Conservation (phyloP, 2,329 filamentous ascomycete genomes). For the Pyrenophora teres region DNA sequence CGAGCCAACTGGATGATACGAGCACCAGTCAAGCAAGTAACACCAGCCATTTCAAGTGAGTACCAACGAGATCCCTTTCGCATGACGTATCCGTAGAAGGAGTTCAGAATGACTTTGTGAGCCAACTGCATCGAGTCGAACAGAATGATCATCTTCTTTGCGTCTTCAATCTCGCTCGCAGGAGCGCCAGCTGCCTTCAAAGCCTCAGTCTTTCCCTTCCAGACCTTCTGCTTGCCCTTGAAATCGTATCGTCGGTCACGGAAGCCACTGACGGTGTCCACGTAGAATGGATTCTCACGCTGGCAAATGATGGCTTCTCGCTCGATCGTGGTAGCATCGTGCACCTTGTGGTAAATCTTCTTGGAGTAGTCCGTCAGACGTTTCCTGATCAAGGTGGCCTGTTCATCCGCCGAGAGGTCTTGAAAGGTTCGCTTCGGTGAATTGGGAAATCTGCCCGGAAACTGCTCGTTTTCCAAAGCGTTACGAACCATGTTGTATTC, state of each 20-base stretch:
- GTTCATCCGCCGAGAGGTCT: conserved; percentile 80
- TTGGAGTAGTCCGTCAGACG: conserved; percentile 91
- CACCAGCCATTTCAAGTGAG: conserved; percentile 98
- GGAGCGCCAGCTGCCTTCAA: conserved; percentile 82
- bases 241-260: conserved; percentile 97
- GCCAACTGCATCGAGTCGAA: conserved; percentile 96
- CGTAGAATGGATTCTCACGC: conserved; percentile 96
- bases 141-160: conserved; percentile 97
- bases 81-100: conserved; percentile 99
- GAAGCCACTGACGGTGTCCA: conserved; percentile 94
- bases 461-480: conserved; percentile 87
- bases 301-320: conserved; percentile 98
- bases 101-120: conserved; percentile 98
- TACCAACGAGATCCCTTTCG: conserved; percentile 98
- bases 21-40: conserved; percentile 94
- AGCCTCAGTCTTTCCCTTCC: conserved; percentile 93
- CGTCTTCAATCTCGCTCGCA: conserved; percentile 79
- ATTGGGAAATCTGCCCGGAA: conserved; percentile 78
- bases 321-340: conserved; percentile 89
- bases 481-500: conserved; percentile 99
- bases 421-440: conserved; percentile 75
- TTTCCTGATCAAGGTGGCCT: conserved; percentile 79
- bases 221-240: conserved; percentile 96
- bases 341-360: conserved; percentile 99
- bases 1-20: conserved; percentile 96